phyloP scores from a whole-genome alignment of 177 flowering plant species.

The Vitis hybrid region DNA sequence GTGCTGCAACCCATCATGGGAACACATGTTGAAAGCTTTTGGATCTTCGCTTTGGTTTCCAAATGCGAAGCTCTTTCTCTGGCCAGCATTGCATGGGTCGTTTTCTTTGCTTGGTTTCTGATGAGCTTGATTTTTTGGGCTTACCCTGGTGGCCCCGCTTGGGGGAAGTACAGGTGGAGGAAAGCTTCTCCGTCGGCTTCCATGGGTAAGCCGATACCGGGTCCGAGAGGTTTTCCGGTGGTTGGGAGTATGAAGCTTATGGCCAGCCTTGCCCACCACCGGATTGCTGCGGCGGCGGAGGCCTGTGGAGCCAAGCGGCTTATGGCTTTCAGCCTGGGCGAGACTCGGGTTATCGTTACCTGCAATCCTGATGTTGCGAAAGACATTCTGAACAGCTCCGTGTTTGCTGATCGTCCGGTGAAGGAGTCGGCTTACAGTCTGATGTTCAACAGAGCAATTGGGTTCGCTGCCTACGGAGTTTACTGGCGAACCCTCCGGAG shows the following conservation, averaged over 20 bases:
- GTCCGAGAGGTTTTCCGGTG: slow-evolving; percentile 64
- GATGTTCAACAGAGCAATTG: slow-evolving; percentile 78
- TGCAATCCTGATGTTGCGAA: slow-evolving; percentile 58
- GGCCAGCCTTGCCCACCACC: slow-evolving; percentile 58
- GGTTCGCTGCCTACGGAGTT: slow-evolving; percentile 72
- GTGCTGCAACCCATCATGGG: slow-evolving; percentile 26
- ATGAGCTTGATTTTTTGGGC: slow-evolving; percentile 46
- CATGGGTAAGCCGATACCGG: slow-evolving; percentile 40
- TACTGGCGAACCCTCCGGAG: slow-evolving; percentile 72
- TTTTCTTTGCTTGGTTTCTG: slow-evolving; percentile 27
- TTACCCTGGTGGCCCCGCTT: slow-evolving; percentile 68
- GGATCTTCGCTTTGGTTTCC: slow-evolving; percentile 47
- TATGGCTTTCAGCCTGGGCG: slow-evolving; percentile 74
- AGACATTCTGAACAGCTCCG: slow-evolving; percentile 61
- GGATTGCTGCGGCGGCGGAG: slow-evolving; percentile 41
- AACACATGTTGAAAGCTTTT: slow-evolving; percentile 36
- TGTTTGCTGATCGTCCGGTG: slow-evolving; percentile 68
- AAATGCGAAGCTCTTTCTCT: slow-evolving; percentile 31
- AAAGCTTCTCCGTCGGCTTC: neutral
- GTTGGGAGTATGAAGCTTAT: slow-evolving; percentile 58
- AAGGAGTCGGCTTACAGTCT: slow-evolving; percentile 68
- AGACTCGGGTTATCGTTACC: slow-evolving; percentile 56
- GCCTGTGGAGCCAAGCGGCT: slow-evolving; percentile 38
- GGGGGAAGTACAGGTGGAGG: slow-evolving; percentile 44
- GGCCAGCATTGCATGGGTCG: slow-evolving; percentile 12